phyloP scores from a whole-genome alignment of 495 filamentous ascomycete genomes.

The Tuber melanosporum region DNA sequence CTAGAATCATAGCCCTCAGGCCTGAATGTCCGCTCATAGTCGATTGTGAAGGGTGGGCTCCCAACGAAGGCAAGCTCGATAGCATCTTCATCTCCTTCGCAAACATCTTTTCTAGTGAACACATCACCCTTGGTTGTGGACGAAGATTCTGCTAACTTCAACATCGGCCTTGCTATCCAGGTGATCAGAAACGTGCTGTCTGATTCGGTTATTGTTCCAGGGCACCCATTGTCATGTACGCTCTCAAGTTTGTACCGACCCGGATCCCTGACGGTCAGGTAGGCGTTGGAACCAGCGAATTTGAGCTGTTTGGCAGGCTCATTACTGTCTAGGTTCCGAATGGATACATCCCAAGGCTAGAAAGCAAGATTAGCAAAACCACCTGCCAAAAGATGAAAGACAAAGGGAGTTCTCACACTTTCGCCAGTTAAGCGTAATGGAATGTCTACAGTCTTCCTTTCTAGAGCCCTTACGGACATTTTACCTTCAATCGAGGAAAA shows the following conservation, averaged over 20 bases:
- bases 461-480: conserved; percentile 63
- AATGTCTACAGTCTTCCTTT: conserved; percentile 62
- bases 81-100: conserved; percentile 85
- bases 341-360: conserved; percentile 68
- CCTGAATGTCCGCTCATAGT: conserved; percentile 55
- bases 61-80: conserved; percentile 74
- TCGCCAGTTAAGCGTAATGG: conserved; percentile 78
- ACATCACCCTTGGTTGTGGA: conserved; percentile 50
- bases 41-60: conserved; percentile 68
- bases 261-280: conserved; percentile 56
- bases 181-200: conserved; percentile 68
- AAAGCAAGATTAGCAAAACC: conserved; percentile 11
- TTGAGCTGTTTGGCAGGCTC: conserved; percentile 47
- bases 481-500: conserved; percentile 80
- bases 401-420: conserved; percentile 37
- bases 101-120: conserved; percentile 71
- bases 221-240: conserved; percentile 69
- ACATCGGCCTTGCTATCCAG: conserved; percentile 74
- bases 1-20: conserved; percentile 32
- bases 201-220: conserved; percentile 65
- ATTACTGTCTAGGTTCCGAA: conserved; percentile 54
- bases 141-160: conserved; percentile 59
- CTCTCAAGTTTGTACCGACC: conserved; percentile 74
- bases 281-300: conserved; percentile 61
- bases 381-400: background rate